phyloP scores from a whole-genome alignment of 768 basidiomycete genomes.

The Phlegmacium glaucopus region DNA sequence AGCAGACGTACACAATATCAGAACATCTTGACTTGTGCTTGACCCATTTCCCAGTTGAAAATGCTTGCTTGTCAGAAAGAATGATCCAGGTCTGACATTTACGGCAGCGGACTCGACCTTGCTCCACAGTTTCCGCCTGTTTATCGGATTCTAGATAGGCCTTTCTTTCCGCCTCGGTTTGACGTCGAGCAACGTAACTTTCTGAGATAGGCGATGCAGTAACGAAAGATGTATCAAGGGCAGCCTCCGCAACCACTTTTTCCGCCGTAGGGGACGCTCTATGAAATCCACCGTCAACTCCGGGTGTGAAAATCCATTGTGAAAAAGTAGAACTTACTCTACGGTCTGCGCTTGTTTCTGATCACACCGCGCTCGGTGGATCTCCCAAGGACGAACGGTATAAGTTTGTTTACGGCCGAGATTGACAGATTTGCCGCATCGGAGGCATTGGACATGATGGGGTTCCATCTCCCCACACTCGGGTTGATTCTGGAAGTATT shows the following conservation, averaged over 20 bases:
- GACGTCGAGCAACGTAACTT: conserved; percentile 22
- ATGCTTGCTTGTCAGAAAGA: conserved; percentile 39
- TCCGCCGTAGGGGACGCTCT: background rate
- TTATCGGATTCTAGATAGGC: conserved; percentile 52
- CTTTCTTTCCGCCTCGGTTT: conserved; percentile 41
- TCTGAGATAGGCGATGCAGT: conserved; percentile 8
- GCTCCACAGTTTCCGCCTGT: conserved; percentile 44
- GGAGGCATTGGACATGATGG: conserved; percentile 53
- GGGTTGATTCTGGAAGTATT: conserved; percentile 61
- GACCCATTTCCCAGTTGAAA: conserved; percentile 51
- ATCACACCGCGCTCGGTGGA: conserved; percentile 54
- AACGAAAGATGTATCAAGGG: conserved; percentile 4
- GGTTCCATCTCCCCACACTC: conserved; percentile 55
- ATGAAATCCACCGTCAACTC: too few relatives aligned
- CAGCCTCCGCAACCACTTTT: conserved; percentile 6
- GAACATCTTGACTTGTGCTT: conserved; percentile 47
- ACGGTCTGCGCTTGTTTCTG: conserved; percentile 27
- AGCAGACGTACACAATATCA: conserved; percentile 35
- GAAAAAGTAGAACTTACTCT: conserved; percentile 10
- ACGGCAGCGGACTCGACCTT: conserved; percentile 53
- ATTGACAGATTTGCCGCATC: conserved; percentile 54
- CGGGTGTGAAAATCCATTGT: background rate
- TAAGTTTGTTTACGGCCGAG: conserved; percentile 57
- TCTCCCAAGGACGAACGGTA: conserved; percentile 58
- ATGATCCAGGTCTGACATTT: conserved; percentile 64